Evolutionary conservation across 1,284 basidiomycete species (phyloP).

Genomic region (Cryptococcus neoformans): DNA sequence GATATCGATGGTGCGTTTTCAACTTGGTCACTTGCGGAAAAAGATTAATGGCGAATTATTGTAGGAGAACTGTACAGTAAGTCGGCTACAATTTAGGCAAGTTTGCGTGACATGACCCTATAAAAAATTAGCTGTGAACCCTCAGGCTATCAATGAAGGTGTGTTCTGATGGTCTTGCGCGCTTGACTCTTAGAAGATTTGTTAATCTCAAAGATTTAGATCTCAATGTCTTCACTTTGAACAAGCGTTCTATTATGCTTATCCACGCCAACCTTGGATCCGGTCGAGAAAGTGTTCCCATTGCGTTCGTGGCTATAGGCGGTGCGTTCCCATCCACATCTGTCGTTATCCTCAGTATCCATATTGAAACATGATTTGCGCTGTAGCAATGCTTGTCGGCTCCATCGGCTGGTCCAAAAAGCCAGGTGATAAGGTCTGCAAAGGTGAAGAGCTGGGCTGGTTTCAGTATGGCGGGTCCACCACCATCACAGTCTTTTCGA

Average conservation of each 20-base stretch:
- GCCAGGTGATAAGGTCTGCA: conserved; percentile 45
- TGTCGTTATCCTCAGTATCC: not conserved
- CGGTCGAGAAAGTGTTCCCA: conserved; percentile 29
- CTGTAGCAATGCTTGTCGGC: conserved; percentile 56
- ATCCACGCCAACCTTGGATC: conserved; percentile 48
- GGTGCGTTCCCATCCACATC: conserved; percentile 24
- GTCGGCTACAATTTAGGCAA: conserved; percentile 3
- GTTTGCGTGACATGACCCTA: not conserved
- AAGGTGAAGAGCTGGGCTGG: conserved; percentile 55
- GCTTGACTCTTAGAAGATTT: not conserved
- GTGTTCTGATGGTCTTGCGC: not conserved
- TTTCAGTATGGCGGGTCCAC: conserved; percentile 55
- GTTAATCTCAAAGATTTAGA: conserved; percentile 12
- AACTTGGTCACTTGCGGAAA: conserved; percentile 34
- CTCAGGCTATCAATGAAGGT: conserved; percentile 72
- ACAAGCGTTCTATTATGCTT: conserved; percentile 39
- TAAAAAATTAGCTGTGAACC: conserved; percentile 48
- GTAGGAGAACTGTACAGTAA: conserved; percentile 42
- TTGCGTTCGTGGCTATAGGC: conserved; percentile 47
- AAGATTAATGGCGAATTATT: not conserved
- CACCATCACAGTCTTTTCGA: conserved; percentile 62
- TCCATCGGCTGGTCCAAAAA: conserved; percentile 51
- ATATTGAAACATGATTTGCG: conserved; percentile 4
- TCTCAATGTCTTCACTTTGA: conserved; percentile 39
- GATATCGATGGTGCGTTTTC: conserved; percentile 31